Base-by-base conservation (phyloP, 768 basidiomycete genomes). In the Coprinopsis strossmayeri region DNA sequence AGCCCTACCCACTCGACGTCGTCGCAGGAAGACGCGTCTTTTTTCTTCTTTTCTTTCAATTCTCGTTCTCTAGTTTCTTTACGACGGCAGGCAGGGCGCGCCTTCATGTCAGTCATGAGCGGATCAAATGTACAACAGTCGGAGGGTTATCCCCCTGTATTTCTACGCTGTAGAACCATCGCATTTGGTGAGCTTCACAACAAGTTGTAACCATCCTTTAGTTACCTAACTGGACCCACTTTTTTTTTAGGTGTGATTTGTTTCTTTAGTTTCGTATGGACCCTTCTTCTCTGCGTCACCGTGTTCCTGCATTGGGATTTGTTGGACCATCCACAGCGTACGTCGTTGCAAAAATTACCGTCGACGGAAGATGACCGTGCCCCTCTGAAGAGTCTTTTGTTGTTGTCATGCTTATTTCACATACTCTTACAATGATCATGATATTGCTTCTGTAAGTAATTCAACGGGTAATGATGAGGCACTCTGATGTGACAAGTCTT, bases 371-470 rank as follows among this genome's bases (percentile, higher is more conserved):
- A 32, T 4, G 25, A 3, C 42, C 20, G 12, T n/a, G n/a, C n/a
- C n/a, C n/a, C n/a, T 2, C 13, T 43, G 13, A 24, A 65, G 64
- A 61, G 38, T 60, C 60, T 27, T 51, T 63, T 26, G 46, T 66
- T 13, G 40, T 57, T 15, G 60, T 63, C 38, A 60, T 66, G 55
- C 44, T 64, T 3, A 46, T 59, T n/a, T 46, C 57, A 27, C 49
- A 66, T 30, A 56, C 59, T 13, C 47, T 62, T 28, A 66, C 64
- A 2, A 48, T 60, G 4, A 47, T 64, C 23, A 55, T 61, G 46
- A 52, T 66, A n/a, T 56, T 63, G n/a, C 27, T 64, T 26, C 53
- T 66, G 64, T 61, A 42, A 45, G 63, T 57, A 26, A 13, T 23
- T 35, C 47, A n/a, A 2, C 15, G 26, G 12, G 15, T 9, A n/a